These are phyloP conservation scores for Schizochytrium sp. DNA, from an alignment of 108 stramenopile genomes.

Conservation along the genomic window DNA sequence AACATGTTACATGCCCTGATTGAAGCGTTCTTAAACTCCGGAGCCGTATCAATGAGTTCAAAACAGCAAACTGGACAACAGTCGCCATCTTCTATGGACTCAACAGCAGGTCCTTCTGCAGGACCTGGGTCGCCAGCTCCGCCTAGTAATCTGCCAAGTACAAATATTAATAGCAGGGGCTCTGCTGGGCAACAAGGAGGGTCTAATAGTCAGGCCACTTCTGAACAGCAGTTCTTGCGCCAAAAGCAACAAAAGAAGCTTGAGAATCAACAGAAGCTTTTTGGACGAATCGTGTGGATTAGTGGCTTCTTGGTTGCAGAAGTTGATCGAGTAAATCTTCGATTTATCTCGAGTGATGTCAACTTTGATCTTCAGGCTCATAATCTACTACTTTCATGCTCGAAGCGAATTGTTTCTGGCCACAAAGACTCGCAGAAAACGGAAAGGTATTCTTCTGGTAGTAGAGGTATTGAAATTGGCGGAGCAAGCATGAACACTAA, in stretches of 20 bases:
- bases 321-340: slow-evolving; percentile 1
- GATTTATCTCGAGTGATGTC: slow-evolving; percentile 7
- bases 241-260: neutral
- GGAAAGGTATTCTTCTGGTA: no score
- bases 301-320: slow-evolving; percentile 40
- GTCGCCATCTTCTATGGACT: no score
- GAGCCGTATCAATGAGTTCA: neutral
- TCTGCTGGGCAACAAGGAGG: no score
- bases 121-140: no score
- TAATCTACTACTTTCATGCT: slow-evolving; percentile 2
- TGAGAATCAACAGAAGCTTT: neutral
- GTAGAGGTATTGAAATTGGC: no score
- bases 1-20: slow-evolving; percentile 27
- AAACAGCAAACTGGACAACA: neutral
- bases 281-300: slow-evolving; percentile 17
- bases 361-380: slow-evolving; percentile 24
- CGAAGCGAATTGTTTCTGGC: neutral
- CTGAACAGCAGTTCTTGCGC: no score
- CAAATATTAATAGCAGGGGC: no score
- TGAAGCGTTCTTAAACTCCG: neutral
- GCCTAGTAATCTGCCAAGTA: no score
- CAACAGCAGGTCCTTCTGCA: no score
- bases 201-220: no score
- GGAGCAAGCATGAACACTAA: no score
- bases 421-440: neutral